Percentiles rank a stretch among this genome's conserved stretches.
Evolutionary conservation across 2,329 filamentous ascomycete species (phyloP).

Genomic region (Sarocladium strictum): DNA sequence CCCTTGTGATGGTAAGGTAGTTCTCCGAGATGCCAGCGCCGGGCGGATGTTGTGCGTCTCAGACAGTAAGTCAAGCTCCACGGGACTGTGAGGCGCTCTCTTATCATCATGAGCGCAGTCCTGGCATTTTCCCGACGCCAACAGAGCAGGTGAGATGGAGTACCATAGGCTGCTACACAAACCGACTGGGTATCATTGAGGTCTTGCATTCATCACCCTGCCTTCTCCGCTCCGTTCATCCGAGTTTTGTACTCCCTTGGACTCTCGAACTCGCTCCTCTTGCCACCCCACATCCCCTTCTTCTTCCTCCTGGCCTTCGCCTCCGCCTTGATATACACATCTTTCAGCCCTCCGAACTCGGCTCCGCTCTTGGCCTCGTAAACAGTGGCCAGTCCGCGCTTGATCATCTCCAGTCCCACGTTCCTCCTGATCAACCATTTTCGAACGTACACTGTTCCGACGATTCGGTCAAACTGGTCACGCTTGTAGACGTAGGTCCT

Average conservation of each 20-base stretch:
- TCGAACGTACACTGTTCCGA: conserved; percentile 77
- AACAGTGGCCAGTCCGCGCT: conserved; percentile 75
- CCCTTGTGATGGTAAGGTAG: too few relatives aligned
- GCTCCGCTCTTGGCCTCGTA: conserved; percentile 89
- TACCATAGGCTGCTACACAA: too few relatives aligned
- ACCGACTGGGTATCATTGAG: too few relatives aligned
- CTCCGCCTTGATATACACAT: conserved; percentile 61
- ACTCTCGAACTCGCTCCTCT: conserved; percentile 63
- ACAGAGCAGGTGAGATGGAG: too few relatives aligned
- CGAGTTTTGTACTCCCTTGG: conserved; percentile 78
- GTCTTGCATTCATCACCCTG: conserved; percentile 5
- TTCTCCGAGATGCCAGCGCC: too few relatives aligned
- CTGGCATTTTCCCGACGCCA: too few relatives aligned
- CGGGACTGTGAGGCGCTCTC: too few relatives aligned
- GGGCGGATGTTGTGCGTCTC: too few relatives aligned
- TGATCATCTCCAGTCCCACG: conserved; percentile 86
- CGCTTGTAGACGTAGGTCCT: conserved; percentile 75
- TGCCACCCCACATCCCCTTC: conserved; percentile 70
- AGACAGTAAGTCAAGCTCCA: too few relatives aligned
- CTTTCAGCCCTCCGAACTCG: conserved; percentile 73
- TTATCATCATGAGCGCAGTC: too few relatives aligned
- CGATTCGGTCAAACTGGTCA: conserved; percentile 89
- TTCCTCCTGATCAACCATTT: conserved; percentile 65
- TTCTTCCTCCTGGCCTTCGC: conserved; percentile 57
- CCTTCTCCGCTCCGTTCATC: conserved; percentile 20